Evolutionary conservation across 2,329 filamentous ascomycete genomes (phyloP).

Genomic region (Beauveria pseudobassiana): DNA sequence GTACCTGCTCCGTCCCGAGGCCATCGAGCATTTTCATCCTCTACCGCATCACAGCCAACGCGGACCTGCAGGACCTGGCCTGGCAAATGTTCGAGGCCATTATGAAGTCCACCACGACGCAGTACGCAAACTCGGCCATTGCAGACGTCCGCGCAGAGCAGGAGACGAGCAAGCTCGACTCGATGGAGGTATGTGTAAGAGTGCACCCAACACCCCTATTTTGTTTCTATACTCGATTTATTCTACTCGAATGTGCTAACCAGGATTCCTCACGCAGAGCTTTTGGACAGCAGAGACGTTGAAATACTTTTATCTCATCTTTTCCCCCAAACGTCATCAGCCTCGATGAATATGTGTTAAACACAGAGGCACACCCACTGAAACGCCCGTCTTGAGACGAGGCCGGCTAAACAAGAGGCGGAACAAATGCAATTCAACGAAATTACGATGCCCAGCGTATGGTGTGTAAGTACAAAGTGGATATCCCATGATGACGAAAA

Average conservation of each 20-base stretch:
- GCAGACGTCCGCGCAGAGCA: slow-evolving; percentile 59
- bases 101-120: slow-evolving; percentile 51
- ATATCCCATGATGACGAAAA: not conserved
- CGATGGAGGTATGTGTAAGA: slow-evolving; percentile 46
- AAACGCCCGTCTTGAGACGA: slow-evolving; percentile 20
- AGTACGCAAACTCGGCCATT: slow-evolving; percentile 57
- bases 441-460: not conserved
- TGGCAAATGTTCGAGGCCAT: slow-evolving; percentile 69
- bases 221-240: not conserved
- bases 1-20: slow-evolving; percentile 67
- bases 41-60: slow-evolving; percentile 64
- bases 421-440: not conserved
- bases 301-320: slow-evolving; percentile 60
- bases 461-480: not conserved
- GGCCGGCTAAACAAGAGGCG: not conserved
- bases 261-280: slow-evolving; percentile 30
- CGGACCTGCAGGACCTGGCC: slow-evolving; percentile 57
- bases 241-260: not conserved
- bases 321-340: slow-evolving; percentile 48
- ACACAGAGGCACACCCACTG: slow-evolving; percentile 49
- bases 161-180: slow-evolving; percentile 38
- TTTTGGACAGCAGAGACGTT: slow-evolving; percentile 66
- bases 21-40: slow-evolving; percentile 75
- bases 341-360: slow-evolving; percentile 55
- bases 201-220: not conserved